A percentile compares a stretch with the other conserved stretches of the same genome.
These are phyloP conservation scores for Carex cristatella DNA, from an alignment of 176 grass and related monocot genomes.

Conservation along the genomic window DNA sequence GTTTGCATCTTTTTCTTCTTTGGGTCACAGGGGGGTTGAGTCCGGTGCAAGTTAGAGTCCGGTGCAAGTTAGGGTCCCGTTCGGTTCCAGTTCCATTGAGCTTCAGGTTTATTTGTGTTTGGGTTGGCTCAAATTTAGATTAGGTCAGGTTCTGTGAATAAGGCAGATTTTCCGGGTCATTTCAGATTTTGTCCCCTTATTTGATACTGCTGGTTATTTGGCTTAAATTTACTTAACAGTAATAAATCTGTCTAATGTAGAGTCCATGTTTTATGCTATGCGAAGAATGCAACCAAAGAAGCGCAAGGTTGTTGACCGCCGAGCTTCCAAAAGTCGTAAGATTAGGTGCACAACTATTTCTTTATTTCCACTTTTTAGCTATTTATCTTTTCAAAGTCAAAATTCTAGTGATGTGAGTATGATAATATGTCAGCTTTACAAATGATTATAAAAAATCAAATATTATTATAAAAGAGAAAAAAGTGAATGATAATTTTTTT, in stretches of 20 bases:
- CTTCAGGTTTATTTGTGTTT: neutral
- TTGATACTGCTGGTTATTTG: neutral
- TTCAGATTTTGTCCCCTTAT: neutral
- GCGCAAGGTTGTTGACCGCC: conserved; percentile 69
- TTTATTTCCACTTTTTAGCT: neutral
- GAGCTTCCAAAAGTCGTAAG: conserved; percentile 91
- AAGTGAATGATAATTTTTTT: neutral
- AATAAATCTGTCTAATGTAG: conserved; percentile 24
- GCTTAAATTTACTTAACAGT: neutral
- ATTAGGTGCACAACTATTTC: conserved; percentile 39
- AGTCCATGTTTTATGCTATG: conserved; percentile 56
- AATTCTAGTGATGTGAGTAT: neutral
- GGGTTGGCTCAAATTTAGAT: neutral
- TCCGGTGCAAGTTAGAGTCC: neutral
- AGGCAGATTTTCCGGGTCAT: neutral
- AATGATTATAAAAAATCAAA: neutral
- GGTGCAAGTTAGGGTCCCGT: neutral
- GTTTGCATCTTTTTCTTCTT: neutral
- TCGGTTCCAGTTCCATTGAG: neutral
- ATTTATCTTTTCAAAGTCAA: neutral
- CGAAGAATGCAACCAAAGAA: conserved; percentile 79
- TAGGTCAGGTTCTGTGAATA: neutral
- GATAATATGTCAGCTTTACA: neutral
- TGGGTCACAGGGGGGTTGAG: neutral
- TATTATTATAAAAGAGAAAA: neutral